Base-by-base conservation (phyloP, 805 yeast genomes). In the Pichia sporocuriosa region DNA sequence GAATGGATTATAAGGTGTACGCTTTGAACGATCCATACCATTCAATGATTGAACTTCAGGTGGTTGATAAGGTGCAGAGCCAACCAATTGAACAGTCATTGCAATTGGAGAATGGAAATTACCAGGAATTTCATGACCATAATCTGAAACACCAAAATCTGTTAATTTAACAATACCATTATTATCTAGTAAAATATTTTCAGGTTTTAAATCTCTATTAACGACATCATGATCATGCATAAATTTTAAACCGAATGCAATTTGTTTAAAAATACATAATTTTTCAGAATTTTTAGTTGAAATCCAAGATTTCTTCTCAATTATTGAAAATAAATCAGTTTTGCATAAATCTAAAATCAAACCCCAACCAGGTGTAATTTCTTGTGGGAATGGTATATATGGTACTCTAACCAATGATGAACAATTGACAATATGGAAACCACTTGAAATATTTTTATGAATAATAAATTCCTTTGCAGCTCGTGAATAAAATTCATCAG, bases 181-280 rank as follows among this genome's bases (percentile, higher is more conserved):
- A 17, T 69, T 62, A 28, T 84, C 66, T 52, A 86, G 81, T 34
- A 90, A 69, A 36, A 90, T 69, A 62, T 90, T 90, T 59, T 90
- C 98, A 6, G 97, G 97, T 65, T 90, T 90, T 56, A 90, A 70
- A 61, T 90, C 98, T 44, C 97, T 73, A 61, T 90, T 97, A 16
- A 89, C 96, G 54, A 90, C 84, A 63, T 89, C 78, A 51, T 72
- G 66, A 30, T 71, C 68, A 59, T 90, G 98, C 47, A 90, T 68
- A 50, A 66, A 81, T 49, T 73, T 76, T 24, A 84, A 55, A 8
- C 87, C 94, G 49, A 70, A 69, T 3, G 75, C 71, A 31, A 81
- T 66, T 57, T 84, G 94, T 58, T 83, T 84, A 61, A 84, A 84
- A n/a, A 82, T 50, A 57, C 90, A 83, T 49, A 68, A 72, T 48